These are phyloP conservation scores for Pleodorina starrii DNA, from an alignment of 139 green algal genomes.

Conservation along the genomic window DNA sequence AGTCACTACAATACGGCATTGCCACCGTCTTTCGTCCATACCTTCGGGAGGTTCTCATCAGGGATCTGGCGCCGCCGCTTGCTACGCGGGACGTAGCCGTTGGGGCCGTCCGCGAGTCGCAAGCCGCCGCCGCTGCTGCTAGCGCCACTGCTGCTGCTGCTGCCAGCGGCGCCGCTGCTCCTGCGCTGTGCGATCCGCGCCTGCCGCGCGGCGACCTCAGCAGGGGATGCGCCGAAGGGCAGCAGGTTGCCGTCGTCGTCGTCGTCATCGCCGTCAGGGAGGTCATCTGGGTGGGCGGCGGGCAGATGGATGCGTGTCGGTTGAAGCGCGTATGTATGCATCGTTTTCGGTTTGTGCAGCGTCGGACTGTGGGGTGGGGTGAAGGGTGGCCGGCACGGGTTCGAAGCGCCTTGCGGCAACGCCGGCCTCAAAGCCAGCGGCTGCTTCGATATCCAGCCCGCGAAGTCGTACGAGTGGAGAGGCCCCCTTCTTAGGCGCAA, in stretches of 20 bases:
- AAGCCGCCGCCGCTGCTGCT: not conserved
- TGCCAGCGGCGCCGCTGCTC: slow-evolving; percentile 31
- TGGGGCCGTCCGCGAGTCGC: not conserved
- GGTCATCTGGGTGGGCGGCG: not conserved
- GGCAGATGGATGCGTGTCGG: too few species aligned
- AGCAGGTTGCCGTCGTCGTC: slow-evolving; percentile 31
- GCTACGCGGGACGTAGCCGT: slow-evolving; percentile 46
- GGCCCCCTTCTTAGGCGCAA: too few species aligned
- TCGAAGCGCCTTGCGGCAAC: too few species aligned
- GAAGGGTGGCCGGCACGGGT: too few species aligned
- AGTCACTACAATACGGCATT: too few species aligned
- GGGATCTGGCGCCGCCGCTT: slow-evolving; percentile 55
- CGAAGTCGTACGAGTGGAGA: too few species aligned
- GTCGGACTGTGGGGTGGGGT: too few species aligned
- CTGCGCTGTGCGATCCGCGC: slow-evolving; percentile 10
- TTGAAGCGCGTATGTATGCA: too few species aligned
- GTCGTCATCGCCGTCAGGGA: not conserved
- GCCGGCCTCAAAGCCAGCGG: too few species aligned
- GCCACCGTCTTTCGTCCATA: too few species aligned
- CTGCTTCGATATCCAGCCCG: too few species aligned
- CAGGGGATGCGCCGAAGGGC: slow-evolving; percentile 28
- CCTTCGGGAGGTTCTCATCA: slow-evolving; percentile 62
- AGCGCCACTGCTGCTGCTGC: slow-evolving; percentile 1
- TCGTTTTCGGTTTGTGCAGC: too few species aligned
- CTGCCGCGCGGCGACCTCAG: not conserved